phyloP scores from a whole-genome alignment of 257 asterid species.

The Rubia yunnanensis region DNA sequence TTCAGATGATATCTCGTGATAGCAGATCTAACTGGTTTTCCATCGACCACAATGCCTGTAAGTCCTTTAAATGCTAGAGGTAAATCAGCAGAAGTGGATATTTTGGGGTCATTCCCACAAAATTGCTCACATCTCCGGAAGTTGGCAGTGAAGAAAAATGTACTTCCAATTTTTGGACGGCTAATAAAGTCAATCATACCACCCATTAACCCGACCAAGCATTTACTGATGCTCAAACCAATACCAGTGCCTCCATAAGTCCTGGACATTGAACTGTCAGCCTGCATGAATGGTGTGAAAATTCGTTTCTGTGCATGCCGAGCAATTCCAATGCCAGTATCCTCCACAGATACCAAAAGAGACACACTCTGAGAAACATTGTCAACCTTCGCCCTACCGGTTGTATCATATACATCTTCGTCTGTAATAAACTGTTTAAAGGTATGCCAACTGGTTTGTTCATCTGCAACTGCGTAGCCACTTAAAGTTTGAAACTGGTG shows the following conservation, averaged over 20 bases:
- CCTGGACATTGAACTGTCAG: slow-evolving; percentile 92
- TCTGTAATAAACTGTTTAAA: slow-evolving; percentile 39
- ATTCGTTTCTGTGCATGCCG: slow-evolving; percentile 62
- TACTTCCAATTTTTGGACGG: slow-evolving; percentile 77
- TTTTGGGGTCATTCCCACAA: slow-evolving; percentile 28
- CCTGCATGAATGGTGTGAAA: slow-evolving; percentile 94
- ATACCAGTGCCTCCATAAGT: slow-evolving; percentile 93
- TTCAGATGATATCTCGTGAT: slow-evolving; percentile 73
- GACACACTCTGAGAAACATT: slow-evolving; percentile 32
- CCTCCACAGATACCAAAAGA: slow-evolving; percentile 72
- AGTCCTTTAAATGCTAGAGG: slow-evolving; percentile 54
- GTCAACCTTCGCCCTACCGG: slow-evolving; percentile 20
- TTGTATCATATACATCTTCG: slow-evolving; percentile 29
- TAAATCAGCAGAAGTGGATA: slow-evolving; percentile 41
- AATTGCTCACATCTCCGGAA: slow-evolving; percentile 39
- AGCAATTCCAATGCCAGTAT: slow-evolving; percentile 86
- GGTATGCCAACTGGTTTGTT: slow-evolving; percentile 61
- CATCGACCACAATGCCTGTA: slow-evolving; percentile 60
- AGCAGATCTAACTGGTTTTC: slow-evolving; percentile 72
- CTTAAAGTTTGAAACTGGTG: slow-evolving; percentile 52
- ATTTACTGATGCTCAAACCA: slow-evolving; percentile 85
- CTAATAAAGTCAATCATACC: slow-evolving; percentile 77
- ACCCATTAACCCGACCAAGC: slow-evolving; percentile 87
- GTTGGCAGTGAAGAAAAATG: slow-evolving; percentile 64
- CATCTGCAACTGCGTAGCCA: slow-evolving; percentile 81